Evolutionary conservation across 805 yeast species (phyloP).

Genomic region (Myxozyma monticola): DNA sequence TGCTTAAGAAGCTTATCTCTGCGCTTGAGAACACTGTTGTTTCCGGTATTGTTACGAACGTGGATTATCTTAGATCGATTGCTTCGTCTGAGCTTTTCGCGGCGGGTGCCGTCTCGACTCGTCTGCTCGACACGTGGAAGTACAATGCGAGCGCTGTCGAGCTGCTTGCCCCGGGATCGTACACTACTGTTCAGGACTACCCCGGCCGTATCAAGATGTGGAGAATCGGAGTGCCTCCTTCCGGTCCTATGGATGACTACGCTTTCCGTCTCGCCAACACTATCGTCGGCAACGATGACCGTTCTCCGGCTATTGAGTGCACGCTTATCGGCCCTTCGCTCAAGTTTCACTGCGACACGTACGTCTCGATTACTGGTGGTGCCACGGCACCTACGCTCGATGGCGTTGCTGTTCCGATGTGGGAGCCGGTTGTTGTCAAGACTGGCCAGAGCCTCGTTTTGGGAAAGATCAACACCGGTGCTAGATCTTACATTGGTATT

Average conservation of each 20-base stretch:
- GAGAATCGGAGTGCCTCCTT: conserved; percentile 96
- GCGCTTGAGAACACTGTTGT: conserved; percentile 87
- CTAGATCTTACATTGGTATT: conserved; percentile 85
- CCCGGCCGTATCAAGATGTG: conserved; percentile 85
- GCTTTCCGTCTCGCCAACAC: conserved; percentile 87
- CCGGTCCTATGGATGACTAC: conserved; percentile 96
- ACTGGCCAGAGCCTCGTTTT: conserved; percentile 77
- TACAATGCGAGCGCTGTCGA: conserved; percentile 85
- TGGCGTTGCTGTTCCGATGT: conserved; percentile 56
- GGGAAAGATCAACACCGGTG: conserved; percentile 80
- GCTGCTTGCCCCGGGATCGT: conserved; percentile 84
- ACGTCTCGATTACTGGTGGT: conserved; percentile 89
- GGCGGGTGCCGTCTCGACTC: conserved; percentile 80
- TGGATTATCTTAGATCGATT: conserved; percentile 84
- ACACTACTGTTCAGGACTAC: conserved; percentile 94
- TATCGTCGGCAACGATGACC: conserved; percentile 80
- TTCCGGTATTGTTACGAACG: conserved; percentile 84
- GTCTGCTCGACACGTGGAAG: conserved; percentile 70
- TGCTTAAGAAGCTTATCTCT: conserved; percentile 68
- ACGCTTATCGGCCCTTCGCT: conserved; percentile 86
- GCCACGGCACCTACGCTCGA: conserved; percentile 64
- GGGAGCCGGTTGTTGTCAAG: conserved; percentile 69
- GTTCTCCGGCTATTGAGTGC: conserved; percentile 87
- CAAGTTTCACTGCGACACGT: conserved; percentile 75
- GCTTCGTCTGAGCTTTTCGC: conserved; percentile 83